These are phyloP conservation scores for Primulina huaijiensis DNA, from an alignment of 257 asterid genomes.

Conservation along the genomic window DNA sequence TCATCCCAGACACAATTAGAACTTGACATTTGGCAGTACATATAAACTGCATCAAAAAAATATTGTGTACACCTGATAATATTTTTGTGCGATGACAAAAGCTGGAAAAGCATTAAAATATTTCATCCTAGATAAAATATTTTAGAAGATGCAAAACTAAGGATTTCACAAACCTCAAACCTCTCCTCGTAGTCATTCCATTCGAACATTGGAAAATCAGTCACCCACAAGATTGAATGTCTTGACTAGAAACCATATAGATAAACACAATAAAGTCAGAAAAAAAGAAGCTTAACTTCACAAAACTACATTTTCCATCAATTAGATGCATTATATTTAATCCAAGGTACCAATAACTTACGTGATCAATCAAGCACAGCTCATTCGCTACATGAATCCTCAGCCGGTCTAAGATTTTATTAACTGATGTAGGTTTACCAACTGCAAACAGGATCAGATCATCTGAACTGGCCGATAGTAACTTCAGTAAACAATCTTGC, in stretches of 20 bases:
- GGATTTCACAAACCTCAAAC: slow-evolving; percentile 67
- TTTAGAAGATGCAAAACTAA: neutral
- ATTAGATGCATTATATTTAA: slow-evolving; percentile 5
- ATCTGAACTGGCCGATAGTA: slow-evolving; percentile 60
- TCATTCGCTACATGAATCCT: slow-evolving; percentile 68
- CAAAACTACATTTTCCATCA: neutral
- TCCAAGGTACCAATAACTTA: slow-evolving; percentile 37
- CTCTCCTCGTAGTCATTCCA: slow-evolving; percentile 90
- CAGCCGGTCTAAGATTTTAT: slow-evolving; percentile 72
- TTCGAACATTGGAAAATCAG: slow-evolving; percentile 99
- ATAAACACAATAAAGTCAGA: slow-evolving; percentile 25
- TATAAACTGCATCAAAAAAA: neutral
- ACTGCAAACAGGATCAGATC: slow-evolving; percentile 94
- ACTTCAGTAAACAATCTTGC: slow-evolving; percentile 51
- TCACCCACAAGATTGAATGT: slow-evolving; percentile 93
- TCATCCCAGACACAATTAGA: neutral
- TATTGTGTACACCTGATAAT: neutral
- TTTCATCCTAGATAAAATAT: slow-evolving; percentile 16
- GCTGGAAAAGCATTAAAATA: neutral
- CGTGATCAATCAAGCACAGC: slow-evolving; percentile 75
- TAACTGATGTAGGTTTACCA: slow-evolving; percentile 67
- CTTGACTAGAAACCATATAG: slow-evolving; percentile 49
- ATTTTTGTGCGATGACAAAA: too few relatives aligned
- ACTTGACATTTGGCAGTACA: neutral
- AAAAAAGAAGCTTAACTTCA: slow-evolving; percentile 11